Evolutionary conservation across 2,329 filamentous ascomycete species (phyloP).

Genomic region (Fusarium secorum): DNA sequence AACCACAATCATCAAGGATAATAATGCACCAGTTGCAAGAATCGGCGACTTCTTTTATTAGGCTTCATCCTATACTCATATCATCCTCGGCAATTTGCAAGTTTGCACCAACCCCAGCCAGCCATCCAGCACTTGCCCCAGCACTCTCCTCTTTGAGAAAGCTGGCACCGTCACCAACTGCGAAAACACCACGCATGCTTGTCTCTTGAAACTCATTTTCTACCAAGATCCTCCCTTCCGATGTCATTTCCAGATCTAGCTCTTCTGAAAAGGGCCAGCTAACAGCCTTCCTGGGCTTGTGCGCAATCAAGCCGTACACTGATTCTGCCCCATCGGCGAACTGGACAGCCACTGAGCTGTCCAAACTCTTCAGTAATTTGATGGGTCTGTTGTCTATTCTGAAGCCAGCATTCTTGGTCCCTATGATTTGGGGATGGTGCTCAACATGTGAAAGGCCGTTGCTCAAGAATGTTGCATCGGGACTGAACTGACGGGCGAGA

Average conservation of each 20-base stretch:
- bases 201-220: background rate
- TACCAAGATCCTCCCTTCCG: fast-evolving
- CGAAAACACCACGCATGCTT: background rate
- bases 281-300: fast-evolving
- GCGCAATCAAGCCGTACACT: background rate
- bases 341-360: background rate
- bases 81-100: constrained; percentile 10
- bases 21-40: fast-evolving
- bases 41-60: background rate
- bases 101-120: background rate
- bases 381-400: background rate
- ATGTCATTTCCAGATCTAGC: background rate
- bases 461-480: background rate
- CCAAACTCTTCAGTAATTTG: fast-evolving
- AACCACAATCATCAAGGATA: fast-evolving
- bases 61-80: background rate
- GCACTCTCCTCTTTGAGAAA: fast-evolving
- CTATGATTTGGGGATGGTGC: background rate
- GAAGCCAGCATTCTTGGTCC: fast-evolving
- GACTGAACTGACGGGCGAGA: background rate
- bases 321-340: background rate
- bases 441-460: background rate
- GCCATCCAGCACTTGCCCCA: background rate
- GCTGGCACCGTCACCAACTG: background rate
- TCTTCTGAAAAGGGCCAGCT: background rate